A percentile compares a stretch with the other conserved stretches of the same genome.
phyloP scores from a whole-genome alignment of 305 asterid genomes.

The Solanum hybrid region DNA sequence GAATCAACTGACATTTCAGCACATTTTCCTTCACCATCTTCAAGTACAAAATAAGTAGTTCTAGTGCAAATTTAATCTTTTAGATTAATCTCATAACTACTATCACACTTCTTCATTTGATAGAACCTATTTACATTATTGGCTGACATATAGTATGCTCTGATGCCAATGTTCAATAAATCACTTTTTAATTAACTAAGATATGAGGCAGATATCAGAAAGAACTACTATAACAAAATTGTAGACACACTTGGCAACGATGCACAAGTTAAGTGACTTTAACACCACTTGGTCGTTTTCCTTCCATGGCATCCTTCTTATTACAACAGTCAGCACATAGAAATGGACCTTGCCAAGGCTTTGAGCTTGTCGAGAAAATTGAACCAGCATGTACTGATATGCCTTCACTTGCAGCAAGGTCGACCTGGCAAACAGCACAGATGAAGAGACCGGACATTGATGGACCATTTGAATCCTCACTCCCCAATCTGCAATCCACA shows the following conservation, averaged over 20 bases:
- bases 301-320: conserved; percentile 96
- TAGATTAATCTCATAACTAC: background rate
- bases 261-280: conserved; percentile 34
- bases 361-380: conserved; percentile 63
- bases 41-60: background rate
- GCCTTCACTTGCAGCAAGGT: conserved; percentile 73
- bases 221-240: background rate
- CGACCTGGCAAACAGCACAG: conserved; percentile 75
- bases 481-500: conserved; percentile 49
- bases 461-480: conserved; percentile 34
- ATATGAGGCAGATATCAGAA: background rate
- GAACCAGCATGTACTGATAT: conserved; percentile 81
- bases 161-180: background rate
- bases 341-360: conserved; percentile 92
- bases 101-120: background rate
- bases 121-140: conserved; percentile 7
- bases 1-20: background rate
- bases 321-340: conserved; percentile 62
- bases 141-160: background rate
- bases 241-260: background rate
- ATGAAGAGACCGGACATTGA: conserved; percentile 37
- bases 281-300: conserved; percentile 80
- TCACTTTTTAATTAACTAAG: background rate
- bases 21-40: background rate
- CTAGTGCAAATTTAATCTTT: background rate